Base-by-base conservation (phyloP, 2,329 filamentous ascomycete species). In the Nectriaceae sp. region DNA sequence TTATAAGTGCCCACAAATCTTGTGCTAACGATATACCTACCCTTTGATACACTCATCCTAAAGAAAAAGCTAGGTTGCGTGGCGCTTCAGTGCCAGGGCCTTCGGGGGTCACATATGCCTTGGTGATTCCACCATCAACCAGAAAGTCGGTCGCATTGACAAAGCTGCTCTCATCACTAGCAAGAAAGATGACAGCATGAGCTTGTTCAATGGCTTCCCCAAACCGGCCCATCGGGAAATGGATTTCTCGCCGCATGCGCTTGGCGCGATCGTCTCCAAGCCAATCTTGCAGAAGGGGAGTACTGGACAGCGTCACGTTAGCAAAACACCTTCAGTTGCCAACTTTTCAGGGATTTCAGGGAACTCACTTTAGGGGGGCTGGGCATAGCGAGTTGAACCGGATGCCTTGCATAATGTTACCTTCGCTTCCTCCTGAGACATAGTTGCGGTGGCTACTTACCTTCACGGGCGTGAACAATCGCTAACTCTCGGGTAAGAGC, bases 151-250 rank as follows among this genome's bases (percentile, higher is more conserved):
- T 82, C 5, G 84, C 87, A 56, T 88, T 90, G 57, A 89, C 80
- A 60, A 89, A 90, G 70, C 83, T 86, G 65, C 82, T 83, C 70
- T 90, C 87, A 53, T 90, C 87, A 61, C 83, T 88, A 16, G 87
- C 87, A 46, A 90, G 71, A 72, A 89, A 90, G 11, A 90, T 65
- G 2, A 89, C 87, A 2, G 85, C 87, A 42, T 89, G 80, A 2
- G 88, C 88, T 69, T 90, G 87, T 72, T 90, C 88, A 53, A 90
- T 82, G 5, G 88, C 84, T 70, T 91, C 88, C 26, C 88, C 88
- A 54, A 91, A 90, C 16, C 88, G 77, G 21, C 88, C 88, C 18
- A 75, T 82, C 2, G 88, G 88, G 74, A 91, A 89, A 65, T 91
- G 87, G 13, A 90, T 76, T 66, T 90, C 87, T 41, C 88, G 84